These are phyloP conservation scores for Dryas alaskensis DNA, from an alignment of 306 rosid species.

Conservation along the genomic window DNA sequence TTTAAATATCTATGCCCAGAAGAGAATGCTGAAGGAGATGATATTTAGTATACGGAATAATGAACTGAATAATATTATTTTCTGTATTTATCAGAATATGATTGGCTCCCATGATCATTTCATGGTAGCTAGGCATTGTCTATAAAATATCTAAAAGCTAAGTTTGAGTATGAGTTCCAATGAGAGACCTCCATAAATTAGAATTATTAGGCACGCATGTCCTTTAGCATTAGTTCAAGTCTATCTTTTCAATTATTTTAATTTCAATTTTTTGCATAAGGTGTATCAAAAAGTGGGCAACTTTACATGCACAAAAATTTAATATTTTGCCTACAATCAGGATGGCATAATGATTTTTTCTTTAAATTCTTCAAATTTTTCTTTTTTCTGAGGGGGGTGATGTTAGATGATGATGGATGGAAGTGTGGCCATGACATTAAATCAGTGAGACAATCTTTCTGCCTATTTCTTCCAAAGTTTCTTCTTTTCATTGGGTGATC, in stretches of 20 bases:
- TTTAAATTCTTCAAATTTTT: background rate
- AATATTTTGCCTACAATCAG: background rate
- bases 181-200: background rate
- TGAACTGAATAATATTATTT: background rate
- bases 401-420: conserved; percentile 24
- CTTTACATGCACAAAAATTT: background rate
- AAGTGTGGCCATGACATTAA: conserved; percentile 18
- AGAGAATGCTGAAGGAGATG: background rate
- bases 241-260: background rate
- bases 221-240: background rate
- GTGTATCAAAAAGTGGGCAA: background rate
- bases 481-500: conserved; percentile 26
- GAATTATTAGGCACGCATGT: background rate
- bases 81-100: conserved; percentile 6
- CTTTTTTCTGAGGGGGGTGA: conserved; percentile 21
- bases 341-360: conserved; percentile 1
- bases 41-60: background rate
- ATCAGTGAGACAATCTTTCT: conserved; percentile 13
- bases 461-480: conserved; percentile 11
- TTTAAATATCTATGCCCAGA: background rate
- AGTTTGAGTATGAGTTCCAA: background rate
- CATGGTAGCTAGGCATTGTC: background rate
- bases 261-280: background rate
- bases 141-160: background rate
- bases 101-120: background rate